Base-by-base conservation (phyloP, 371 early-diverging fungal species). In the Dichotomocladium elegans region DNA sequence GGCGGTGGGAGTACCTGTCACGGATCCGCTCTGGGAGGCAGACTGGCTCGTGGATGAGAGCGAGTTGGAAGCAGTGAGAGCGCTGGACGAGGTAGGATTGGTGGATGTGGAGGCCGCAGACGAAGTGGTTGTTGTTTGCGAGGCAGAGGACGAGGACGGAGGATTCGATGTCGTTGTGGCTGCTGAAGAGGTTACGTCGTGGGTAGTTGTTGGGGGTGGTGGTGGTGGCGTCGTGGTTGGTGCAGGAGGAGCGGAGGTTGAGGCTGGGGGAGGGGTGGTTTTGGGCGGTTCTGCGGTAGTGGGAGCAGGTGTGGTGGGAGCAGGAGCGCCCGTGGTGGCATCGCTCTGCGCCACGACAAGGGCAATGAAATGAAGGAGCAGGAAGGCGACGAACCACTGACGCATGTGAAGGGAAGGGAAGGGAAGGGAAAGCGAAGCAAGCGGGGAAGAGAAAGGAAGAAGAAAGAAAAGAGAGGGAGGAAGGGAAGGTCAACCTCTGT, bases 1-100 rank as follows among this genome's bases (percentile, higher is more conserved):
- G 1, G 17, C 19, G 15, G 58, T 41, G 10, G 54, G 17, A 17
- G 64, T 45, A 10, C 60, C 26, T 1, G 47, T 22, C 19, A 51
- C 24, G 1, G 44, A 24, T 24, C 44, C 44, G 25, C 22, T 24
- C 21, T 14, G n/a, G 5, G 37, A 37, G 21, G 37, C 37, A 37
- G n/a, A n/a, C n/a, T 15, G 17, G 8, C n/a, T 37, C 21, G 37
- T 37, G 17, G 37, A 37, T n/a, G n/a, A n/a, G 37, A n/a, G n/a
- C 37, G n/a, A 17, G 14, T 37, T 37, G 21, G n/a, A n/a, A 37
- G n/a, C 37, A 37, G n/a, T 15, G 2, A 21, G 21, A 17, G 37
- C n/a, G 37, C 47, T 47, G 11, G 47, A 8, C 31, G 47, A 3
- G 15, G 30, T 3, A 21, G 26, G 26, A 17, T 28, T 15, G 21